phyloP scores from a whole-genome alignment of 148 eudicot genomes.

The Fallopia convolvulus region DNA sequence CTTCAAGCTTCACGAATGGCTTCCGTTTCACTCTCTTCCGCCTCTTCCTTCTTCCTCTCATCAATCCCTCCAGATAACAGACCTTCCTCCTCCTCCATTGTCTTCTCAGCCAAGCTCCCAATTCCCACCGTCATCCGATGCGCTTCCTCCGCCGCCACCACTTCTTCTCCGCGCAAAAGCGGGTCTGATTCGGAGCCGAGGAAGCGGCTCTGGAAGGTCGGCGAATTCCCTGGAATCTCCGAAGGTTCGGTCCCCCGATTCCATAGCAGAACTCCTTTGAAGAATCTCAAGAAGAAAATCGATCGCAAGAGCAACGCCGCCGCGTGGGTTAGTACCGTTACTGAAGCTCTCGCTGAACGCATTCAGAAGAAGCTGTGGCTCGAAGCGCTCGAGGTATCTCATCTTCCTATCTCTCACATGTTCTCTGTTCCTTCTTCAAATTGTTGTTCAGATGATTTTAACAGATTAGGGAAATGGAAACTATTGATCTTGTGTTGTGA shows the following conservation, averaged over 20 bases:
- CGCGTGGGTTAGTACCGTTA: conserved; percentile 84
- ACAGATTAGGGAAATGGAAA: no score
- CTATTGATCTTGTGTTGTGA: no score
- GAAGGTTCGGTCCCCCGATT: neutral
- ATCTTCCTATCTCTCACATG: no score
- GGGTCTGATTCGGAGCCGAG: conserved; percentile 20
- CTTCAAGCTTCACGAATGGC: conserved; percentile 15
- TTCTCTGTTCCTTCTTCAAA: no score
- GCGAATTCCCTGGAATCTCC: conserved; percentile 36
- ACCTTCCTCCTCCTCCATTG: conserved; percentile 16
- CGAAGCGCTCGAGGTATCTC: neutral
- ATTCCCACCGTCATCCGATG: conserved; percentile 16
- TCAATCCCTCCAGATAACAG: conserved; percentile 17
- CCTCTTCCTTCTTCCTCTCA: conserved; percentile 38
- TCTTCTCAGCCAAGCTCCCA: conserved; percentile 10
- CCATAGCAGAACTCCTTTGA: conserved; percentile 33
- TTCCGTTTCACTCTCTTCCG: conserved; percentile 32
- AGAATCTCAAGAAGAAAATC: conserved; percentile 71
- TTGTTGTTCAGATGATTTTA: no score
- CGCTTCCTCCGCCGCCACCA: conserved; percentile 18
- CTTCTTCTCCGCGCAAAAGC: conserved; percentile 14
- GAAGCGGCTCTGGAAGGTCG: conserved; percentile 68
- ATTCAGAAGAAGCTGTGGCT: conserved; percentile 72
- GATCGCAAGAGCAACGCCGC: conserved; percentile 49
- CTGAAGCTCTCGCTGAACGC: conserved; percentile 68